A percentile compares a stretch with the other conserved stretches of the same genome.
Evolutionary conservation across 2,329 filamentous ascomycete genomes (phyloP).

Genomic region (Trichoderma brevicompactum): DNA sequence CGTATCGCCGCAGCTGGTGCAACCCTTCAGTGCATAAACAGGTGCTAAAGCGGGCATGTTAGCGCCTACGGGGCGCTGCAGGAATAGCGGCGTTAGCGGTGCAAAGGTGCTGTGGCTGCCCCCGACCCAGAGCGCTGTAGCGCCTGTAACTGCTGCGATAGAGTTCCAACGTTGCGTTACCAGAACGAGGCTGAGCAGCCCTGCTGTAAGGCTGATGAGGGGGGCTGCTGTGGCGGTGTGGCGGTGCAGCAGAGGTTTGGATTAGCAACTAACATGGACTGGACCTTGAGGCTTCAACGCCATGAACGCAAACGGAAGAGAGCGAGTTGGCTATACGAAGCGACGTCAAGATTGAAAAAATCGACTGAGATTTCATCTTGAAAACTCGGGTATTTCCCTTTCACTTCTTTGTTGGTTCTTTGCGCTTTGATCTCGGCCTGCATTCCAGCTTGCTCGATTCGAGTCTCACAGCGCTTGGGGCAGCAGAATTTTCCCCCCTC

Average conservation of each 20-base stretch:
- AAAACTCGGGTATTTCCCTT: no score
- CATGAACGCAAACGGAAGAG: no score
- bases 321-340: no score
- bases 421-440: no score
- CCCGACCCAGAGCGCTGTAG: constrained; percentile 2
- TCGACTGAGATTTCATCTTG: no score
- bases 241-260: neutral
- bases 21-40: no score
- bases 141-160: neutral
- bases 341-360: no score
- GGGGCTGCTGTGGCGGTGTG: neutral
- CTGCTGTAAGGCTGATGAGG: constrained; percentile 12
- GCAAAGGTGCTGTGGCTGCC: neutral
- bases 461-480: neutral
- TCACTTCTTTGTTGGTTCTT: no score
- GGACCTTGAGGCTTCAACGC: no score
- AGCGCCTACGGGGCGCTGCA: neutral
- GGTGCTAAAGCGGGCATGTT: no score
- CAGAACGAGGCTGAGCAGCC: constrained; percentile 10
- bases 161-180: neutral
- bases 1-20: neutral
- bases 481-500: neutral
- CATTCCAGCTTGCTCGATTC: no score
- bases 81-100: neutral
- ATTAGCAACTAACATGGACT: no score